Conservation (phyloP, 306 rosid species). For the Citrullus mucosospermus region DNA sequence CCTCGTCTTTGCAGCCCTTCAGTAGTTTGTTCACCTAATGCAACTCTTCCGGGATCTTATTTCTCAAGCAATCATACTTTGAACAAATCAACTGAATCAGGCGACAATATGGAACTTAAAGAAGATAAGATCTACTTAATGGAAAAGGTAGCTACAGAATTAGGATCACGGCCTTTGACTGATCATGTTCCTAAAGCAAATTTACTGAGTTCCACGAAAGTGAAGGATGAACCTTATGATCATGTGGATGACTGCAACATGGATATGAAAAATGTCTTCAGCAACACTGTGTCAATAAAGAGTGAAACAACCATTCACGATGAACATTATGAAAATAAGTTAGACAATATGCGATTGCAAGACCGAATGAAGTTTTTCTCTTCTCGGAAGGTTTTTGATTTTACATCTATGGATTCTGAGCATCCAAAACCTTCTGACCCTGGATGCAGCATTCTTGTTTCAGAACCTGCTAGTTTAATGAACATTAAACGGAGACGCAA, state of each 20-base stretch:
- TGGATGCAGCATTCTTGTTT: slow-evolving; percentile 10
- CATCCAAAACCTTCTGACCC: slow-evolving; percentile 28
- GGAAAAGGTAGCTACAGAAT: slow-evolving; percentile 16
- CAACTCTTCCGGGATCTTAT: slow-evolving; percentile 10
- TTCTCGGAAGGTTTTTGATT: slow-evolving; percentile 19
- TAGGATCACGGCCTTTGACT: slow-evolving; percentile 26
- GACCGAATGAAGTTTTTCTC: slow-evolving; percentile 43
- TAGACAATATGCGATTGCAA: slow-evolving; percentile 41
- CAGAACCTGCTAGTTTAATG: slow-evolving; percentile 30
- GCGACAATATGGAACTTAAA: slow-evolving; percentile 8
- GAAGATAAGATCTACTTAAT: slow-evolving; percentile 17
- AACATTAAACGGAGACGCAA: slow-evolving; percentile 30
- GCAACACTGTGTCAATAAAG: slow-evolving; percentile 25
- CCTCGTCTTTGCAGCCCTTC: slow-evolving; percentile 12
- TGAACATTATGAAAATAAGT: slow-evolving; percentile 25
- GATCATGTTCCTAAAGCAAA: slow-evolving; percentile 22
- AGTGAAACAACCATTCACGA: slow-evolving; percentile 24
- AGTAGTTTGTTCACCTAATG: slow-evolving; percentile 13
- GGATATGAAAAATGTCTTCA: slow-evolving; percentile 20
- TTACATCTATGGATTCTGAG: slow-evolving; percentile 11
- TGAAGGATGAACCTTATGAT: slow-evolving; percentile 60
- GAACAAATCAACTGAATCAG: slow-evolving; percentile 7
- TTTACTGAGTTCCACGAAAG: slow-evolving; percentile 22
- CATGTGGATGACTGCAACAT: slow-evolving; percentile 18
- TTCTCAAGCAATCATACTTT: background rate